Evolutionary conservation across 2,329 filamentous ascomycete species (phyloP), one percentile per base, ranked within the genome.

Genomic region (Clarireedia hainanense): DNA sequence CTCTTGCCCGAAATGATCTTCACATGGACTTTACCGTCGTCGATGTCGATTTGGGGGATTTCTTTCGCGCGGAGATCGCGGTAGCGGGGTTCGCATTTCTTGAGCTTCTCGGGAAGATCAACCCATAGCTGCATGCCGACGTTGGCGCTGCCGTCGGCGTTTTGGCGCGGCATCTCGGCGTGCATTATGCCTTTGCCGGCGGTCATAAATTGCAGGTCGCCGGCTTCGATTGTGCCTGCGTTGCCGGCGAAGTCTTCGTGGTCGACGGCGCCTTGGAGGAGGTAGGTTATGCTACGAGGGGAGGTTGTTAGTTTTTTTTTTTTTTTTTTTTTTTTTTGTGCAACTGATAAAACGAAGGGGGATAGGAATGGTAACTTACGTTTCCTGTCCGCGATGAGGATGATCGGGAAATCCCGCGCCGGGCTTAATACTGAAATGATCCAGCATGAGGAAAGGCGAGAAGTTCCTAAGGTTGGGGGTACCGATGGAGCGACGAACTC

Each of bases 171-270:
- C 91, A 97, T 96, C 73, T 97, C 92, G 39, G 91, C 89, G 72
- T 97, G 94, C 71, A 96, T 88, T 65, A 97, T 95, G 43, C 92
- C 92, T 20, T 80, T 77, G 4, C 92, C 92, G 1, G 92, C 92
- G 0, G 92, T 96, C 94, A 97, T 97, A 78, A 97, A 97, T 70
- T 97, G 92, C 48, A 97, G 74, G 69, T 96, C 92, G n/a, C 92
- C 92, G 0, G 87, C 74, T 58, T 86, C 79, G 63, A 97, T 89
- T 3, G 88, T 94, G 57, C 92, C 94, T 50, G 80, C 80, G 74
- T 94, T 85, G 12, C 91, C 91, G 2, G 89, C 85, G 64, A 96
- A 96, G 71, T 96, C 91, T 74, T 96, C 91, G 68, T 96, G 91
- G 73, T 96, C 90, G 57, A 95, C 84, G 3, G 81, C 89, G 61